Evolutionary conservation across 2,329 filamentous ascomycete genomes (phyloP).

Genomic region (Pestalotiopsis sp.): DNA sequence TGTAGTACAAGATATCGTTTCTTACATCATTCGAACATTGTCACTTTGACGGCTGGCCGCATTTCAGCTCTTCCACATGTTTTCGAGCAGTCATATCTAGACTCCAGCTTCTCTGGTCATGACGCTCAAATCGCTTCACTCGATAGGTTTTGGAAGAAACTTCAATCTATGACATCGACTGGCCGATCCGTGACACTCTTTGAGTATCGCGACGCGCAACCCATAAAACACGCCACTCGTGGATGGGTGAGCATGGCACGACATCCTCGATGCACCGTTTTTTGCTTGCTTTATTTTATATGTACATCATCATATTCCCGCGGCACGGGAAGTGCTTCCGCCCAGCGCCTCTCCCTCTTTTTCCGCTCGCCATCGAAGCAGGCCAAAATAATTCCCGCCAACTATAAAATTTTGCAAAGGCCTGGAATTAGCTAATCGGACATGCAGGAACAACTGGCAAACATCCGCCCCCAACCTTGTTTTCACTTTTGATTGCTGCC

Average conservation of each 20-base stretch:
- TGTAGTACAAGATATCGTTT: neutral
- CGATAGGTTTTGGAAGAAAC: neutral
- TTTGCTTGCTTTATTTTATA: neutral
- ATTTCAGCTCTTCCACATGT: neutral
- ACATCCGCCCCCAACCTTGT: neutral
- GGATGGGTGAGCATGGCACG: neutral
- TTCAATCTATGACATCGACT: neutral
- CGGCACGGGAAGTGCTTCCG: neutral
- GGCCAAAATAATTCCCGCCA: neutral
- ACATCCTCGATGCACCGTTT: neutral
- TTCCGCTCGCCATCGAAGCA: neutral
- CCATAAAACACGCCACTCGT: neutral
- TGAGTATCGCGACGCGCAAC: neutral
- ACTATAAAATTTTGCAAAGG: neutral
- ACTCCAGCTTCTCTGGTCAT: no score
- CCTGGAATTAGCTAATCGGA: neutral
- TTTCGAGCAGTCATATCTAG: no score
- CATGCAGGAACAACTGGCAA: constrained; percentile 5
- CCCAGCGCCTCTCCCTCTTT: neutral
- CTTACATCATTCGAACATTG: neutral
- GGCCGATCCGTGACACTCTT: neutral
- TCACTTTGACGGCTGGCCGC: neutral
- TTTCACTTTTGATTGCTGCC: neutral
- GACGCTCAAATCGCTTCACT: neutral
- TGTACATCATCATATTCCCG: neutral